Evolutionary conservation across 306 rosid genomes (phyloP), one percentile per base, ranked within the genome.

Genomic region (Trifolium subterraneum): DNA sequence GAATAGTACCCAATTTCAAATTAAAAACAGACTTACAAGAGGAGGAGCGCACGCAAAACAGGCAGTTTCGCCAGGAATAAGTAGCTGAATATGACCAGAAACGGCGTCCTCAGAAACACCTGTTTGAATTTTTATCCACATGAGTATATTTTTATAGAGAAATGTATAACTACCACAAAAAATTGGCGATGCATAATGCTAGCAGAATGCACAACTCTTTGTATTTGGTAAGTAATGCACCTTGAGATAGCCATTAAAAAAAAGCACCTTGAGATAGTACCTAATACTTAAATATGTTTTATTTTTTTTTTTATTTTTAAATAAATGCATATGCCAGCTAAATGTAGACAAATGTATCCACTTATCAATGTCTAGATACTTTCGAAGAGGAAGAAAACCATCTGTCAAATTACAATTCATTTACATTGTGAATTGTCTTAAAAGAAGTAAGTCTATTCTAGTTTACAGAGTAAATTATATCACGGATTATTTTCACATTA

Each of bases 21-120:
- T n/a, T 51, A 81, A 68, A 16, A 44, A 44, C 39, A 50, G 59
- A 25, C 89, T 47, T 71, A 94, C 99, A 91, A 94, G 78, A 82
- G 98, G 98, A 69, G 99, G 97, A 66, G 99, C 97, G 75, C 99
- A 92, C 61, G 99, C 99, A 87, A 94, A 94, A 87, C 99, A 94
- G 55, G 97, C 99, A 75, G 90, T 92, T 86, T 94, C 99, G 63
- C 99, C 98, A 35, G 98, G 99, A 60, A 94, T 82, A 64, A 94
- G 82, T 82, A 94, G 72, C 85, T 94, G 99, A 84, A 94, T 94
- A 81, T 92, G 98, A 76, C 99, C 96, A 51, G 99, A 94, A 79
- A 94, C 99, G 36, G 97, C 98, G 77, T 94, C 98, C 89, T 92
- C 99, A 16, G 99, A 94, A 47, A 94, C 98, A 79, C 99, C 99